Base-by-base conservation (phyloP, 2,329 filamentous ascomycete genomes). In the Talaromyces sp. region DNA sequence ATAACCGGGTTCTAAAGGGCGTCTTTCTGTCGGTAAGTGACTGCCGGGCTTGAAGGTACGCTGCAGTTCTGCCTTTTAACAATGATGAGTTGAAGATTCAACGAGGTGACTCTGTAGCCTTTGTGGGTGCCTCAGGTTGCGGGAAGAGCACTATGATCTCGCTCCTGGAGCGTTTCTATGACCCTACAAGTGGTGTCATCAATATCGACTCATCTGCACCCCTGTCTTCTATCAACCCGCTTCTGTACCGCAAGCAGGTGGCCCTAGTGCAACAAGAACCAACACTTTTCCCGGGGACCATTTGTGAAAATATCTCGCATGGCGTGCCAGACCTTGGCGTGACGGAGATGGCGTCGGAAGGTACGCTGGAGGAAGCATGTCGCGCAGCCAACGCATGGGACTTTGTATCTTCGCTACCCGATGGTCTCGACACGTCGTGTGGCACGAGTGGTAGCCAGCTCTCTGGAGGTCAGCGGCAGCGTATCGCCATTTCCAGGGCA, bases 101-200 rank as follows among this genome's bases (percentile, higher is more conserved):
- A 2, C 90, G 92, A 4, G 93, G 93, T 24, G 96, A 96, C 78
- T 92, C 89, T 26, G 96, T 93, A 1, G 95, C 95, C 1, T 80
- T 99, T 6, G 93, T 99, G 7, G 95, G 51, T 5, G 91, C 93
- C 0, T 98, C 93, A 14, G 95, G 93, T 14, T 96, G 89, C 46
- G 95, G 95, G 53, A 98, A 98, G 78, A 93, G 89, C 68, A 98
- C 93, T 0, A 93, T 98, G 63, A 89, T 98, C 29, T 93, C 93
- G 14, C 81, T 99, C 19, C 87, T 98, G 1, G 93, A 98, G 76
- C 86, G 95, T n/a, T 98, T 98, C 74, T 99, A 98, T 72, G 86
- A 93, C 60, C 93, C 93, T 0, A 90, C 96, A 32, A 84, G 84
- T 31, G 95, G 93, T 24, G 77, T 83, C 19, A 86, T 98, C 0